phyloP scores from a whole-genome alignment of 208 protist genomes.

The Wallacemonas sp. region DNA sequence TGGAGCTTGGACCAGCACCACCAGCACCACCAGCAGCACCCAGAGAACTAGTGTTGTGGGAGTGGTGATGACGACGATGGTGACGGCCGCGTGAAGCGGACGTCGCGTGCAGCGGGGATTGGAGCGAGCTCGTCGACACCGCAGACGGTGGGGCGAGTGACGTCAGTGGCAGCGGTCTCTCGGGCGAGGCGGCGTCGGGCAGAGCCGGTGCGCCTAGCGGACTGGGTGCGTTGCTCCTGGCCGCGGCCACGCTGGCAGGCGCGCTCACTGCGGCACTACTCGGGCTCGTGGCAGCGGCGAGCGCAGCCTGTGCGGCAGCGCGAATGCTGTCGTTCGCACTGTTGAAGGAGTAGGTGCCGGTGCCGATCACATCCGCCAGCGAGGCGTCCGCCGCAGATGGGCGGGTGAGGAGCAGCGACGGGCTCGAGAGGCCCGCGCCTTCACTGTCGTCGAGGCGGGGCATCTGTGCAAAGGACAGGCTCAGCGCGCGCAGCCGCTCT shows the following conservation, averaged over 20 bases:
- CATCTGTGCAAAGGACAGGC: conserved; percentile 5
- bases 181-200: not conserved
- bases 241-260: not conserved
- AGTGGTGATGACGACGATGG: not conserved
- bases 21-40: not conserved
- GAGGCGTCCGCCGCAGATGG: not conserved
- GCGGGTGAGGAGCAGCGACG: conserved; percentile 1
- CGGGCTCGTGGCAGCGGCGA: too few relatives aligned
- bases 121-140: not conserved
- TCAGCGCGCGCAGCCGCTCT: conserved; percentile 2
- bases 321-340: not conserved
- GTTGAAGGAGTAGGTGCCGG: conserved; percentile 7
- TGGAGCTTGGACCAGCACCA: not conserved
- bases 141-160: too few relatives aligned
- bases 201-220: not conserved
- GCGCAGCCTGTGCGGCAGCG: not conserved
- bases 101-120: too few relatives aligned
- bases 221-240: not conserved
- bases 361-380: not conserved
- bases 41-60: conserved; percentile 8
- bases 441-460: conserved; percentile 10
- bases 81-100: not conserved
- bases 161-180: too few relatives aligned
- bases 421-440: conserved; percentile 10
- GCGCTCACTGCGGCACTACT: not conserved